Percentiles rank a stretch among this genome's conserved stretches.
Conservation (phyloP, 768 basidiomycete species). For the Suillus discolor region DNA sequence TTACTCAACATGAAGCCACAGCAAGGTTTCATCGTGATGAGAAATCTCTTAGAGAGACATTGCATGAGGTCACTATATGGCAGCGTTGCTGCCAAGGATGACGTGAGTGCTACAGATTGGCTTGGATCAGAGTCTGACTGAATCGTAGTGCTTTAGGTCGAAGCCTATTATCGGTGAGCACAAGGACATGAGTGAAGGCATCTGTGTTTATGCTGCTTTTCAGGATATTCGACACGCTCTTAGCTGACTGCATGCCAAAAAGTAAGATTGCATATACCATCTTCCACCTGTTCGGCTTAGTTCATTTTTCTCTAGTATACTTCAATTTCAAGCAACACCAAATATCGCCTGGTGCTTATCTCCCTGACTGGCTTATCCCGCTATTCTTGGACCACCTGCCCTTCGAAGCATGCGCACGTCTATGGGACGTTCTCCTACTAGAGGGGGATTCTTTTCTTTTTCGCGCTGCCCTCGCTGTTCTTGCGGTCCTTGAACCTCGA, state of each 20-base stretch:
- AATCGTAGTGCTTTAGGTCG: slow-evolving; percentile 56
- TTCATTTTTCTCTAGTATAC: slow-evolving; percentile 57
- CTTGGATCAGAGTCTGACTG: slow-evolving; percentile 29
- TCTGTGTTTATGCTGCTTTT: neutral
- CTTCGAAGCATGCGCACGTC: slow-evolving; percentile 84
- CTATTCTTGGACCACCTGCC: slow-evolving; percentile 87
- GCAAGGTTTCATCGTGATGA: slow-evolving; percentile 79
- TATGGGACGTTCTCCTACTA: slow-evolving; percentile 87
- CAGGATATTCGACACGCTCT: slow-evolving; percentile 89
- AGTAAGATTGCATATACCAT: slow-evolving; percentile 46
- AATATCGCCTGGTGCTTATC: slow-evolving; percentile 82
- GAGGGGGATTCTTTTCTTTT: slow-evolving; percentile 93
- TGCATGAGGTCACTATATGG: slow-evolving; percentile 87
- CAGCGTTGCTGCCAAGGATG: slow-evolving; percentile 66
- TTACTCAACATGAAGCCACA: slow-evolving; percentile 78
- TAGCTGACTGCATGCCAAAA: slow-evolving; percentile 94
- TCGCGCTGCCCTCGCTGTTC: slow-evolving; percentile 78
- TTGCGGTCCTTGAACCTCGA: slow-evolving; percentile 82
- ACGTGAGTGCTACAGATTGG: slow-evolving; percentile 54
- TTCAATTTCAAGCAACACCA: slow-evolving; percentile 96
- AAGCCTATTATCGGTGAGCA: slow-evolving; percentile 84
- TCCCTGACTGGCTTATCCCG: slow-evolving; percentile 80
- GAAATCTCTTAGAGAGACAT: slow-evolving; percentile 84
- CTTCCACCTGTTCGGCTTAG: neutral
- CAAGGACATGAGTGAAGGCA: no score